Percentiles rank a stretch among this genome's conserved stretches.
Evolutionary conservation across 2,329 filamentous ascomycete genomes (phyloP).

Genomic region (Sporothrix sp.): DNA sequence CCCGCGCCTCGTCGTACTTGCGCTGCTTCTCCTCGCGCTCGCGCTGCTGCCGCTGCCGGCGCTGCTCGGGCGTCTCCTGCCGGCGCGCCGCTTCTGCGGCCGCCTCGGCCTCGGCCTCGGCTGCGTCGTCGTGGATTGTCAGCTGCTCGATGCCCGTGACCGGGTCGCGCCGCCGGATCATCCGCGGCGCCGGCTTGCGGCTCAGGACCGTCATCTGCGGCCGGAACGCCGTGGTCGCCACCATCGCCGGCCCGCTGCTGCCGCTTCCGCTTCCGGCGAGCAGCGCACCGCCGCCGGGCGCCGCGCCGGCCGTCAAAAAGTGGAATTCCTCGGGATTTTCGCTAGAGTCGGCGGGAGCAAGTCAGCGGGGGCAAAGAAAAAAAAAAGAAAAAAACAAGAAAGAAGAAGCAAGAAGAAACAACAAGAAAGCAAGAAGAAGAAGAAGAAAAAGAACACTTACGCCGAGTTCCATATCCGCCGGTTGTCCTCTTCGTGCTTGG

Average conservation of each 20-base stretch:
- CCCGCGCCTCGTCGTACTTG: conserved; percentile 79
- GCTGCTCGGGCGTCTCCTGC: conserved; percentile 63
- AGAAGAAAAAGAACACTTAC: conserved; percentile 49
- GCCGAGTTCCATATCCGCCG: conserved; percentile 82
- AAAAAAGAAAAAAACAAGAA: too few species aligned
- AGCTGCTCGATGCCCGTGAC: conserved; percentile 36
- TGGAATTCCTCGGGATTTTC: conserved; percentile 67
- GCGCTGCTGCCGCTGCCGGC: conserved; percentile 64
- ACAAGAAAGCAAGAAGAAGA: too few species aligned
- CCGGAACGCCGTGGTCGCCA: conserved; percentile 60
- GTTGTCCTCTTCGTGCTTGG: conserved; percentile 74
- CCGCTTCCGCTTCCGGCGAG: not conserved
- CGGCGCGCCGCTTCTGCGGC: conserved; percentile 58
- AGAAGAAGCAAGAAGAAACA: too few species aligned
- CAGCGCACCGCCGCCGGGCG: not conserved
- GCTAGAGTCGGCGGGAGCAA: conserved; percentile 38
- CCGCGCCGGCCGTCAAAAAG: conserved; percentile 45
- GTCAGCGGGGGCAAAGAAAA: too few species aligned
- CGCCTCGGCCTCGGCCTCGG: conserved; percentile 59
- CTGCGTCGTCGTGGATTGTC: conserved; percentile 41
- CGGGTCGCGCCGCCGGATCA: conserved; percentile 49
- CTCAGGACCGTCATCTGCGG: conserved; percentile 75
- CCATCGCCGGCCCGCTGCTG: conserved; percentile 33
- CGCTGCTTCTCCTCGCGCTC: conserved; percentile 84
- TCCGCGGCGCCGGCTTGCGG: conserved; percentile 60